Conservation (phyloP, 306 rosid genomes). For the Begonia fuchsioides region DNA sequence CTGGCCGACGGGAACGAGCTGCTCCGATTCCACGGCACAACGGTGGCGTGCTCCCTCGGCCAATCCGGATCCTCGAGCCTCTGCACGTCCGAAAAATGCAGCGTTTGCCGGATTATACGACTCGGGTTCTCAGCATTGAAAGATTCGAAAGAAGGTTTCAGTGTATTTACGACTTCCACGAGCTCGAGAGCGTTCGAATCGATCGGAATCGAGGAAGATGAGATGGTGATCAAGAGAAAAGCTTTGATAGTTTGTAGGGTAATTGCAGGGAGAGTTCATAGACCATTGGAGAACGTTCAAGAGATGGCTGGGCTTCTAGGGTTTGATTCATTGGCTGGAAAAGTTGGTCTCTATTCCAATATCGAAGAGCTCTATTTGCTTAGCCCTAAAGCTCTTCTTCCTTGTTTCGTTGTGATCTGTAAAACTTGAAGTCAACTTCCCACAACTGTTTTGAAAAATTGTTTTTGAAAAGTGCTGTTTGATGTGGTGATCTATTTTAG, state of each 20-base stretch:
- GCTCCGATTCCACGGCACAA: slow-evolving; percentile 75
- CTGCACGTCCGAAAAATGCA: slow-evolving; percentile 56
- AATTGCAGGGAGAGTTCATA: slow-evolving; percentile 80
- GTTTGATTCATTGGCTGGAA: slow-evolving; percentile 84
- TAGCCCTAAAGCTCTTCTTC: slow-evolving; percentile 78
- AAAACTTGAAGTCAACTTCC: slow-evolving; percentile 34
- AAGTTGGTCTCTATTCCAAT: slow-evolving; percentile 73
- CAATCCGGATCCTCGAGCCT: slow-evolving; percentile 64
- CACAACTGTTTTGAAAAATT: background rate
- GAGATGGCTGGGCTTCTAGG: slow-evolving; percentile 73
- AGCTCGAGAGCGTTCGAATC: slow-evolving; percentile 80
- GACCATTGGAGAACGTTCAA: slow-evolving; percentile 67
- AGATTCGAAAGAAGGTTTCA: slow-evolving; percentile 68
- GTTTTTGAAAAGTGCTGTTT: background rate
- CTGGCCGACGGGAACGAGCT: slow-evolving; percentile 95
- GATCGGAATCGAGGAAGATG: slow-evolving; percentile 36
- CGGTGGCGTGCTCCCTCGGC: slow-evolving; percentile 60
- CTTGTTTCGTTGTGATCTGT: slow-evolving; percentile 88
- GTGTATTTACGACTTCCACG: slow-evolving; percentile 87
- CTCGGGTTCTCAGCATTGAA: slow-evolving; percentile 69
- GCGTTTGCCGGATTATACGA: slow-evolving; percentile 76
- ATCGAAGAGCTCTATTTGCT: slow-evolving; percentile 87
- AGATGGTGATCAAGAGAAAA: slow-evolving; percentile 25
- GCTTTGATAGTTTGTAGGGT: slow-evolving; percentile 70
- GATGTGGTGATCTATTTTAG: too few species aligned